These are phyloP conservation scores for Breviolum minutum DNA, from an alignment of 73 alveolate species.

Conservation along the genomic window DNA sequence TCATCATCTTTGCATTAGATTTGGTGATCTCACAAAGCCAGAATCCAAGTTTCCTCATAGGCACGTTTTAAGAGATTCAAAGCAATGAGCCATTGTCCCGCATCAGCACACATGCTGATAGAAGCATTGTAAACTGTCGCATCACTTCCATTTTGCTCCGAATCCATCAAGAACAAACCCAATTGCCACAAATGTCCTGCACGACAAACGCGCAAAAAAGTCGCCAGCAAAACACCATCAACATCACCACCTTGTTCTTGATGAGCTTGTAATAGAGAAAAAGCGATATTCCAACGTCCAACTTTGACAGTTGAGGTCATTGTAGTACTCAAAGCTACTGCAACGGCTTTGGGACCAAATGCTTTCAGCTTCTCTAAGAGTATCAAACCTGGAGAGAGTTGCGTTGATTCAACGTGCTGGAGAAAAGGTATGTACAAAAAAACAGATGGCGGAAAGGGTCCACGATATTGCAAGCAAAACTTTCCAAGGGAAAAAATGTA, in stretches of 20 bases:
- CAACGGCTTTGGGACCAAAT: slow-evolving; percentile 10
- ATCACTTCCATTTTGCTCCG: neutral
- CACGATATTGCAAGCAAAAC: too few relatives aligned
- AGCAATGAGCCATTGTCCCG: slow-evolving; percentile 29
- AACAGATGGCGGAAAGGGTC: too few relatives aligned
- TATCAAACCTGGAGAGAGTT: neutral
- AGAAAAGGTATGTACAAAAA: too few relatives aligned
- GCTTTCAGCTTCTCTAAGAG: neutral
- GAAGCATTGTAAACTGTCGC: slow-evolving; percentile 35
- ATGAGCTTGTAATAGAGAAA: neutral
- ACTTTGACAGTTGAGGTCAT: slow-evolving; percentile 14
- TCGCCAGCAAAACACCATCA: slow-evolving; percentile 30
- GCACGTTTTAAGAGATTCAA: slow-evolving; percentile 8
- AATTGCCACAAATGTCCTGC: slow-evolving; percentile 64
- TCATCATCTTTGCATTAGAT: too few relatives aligned
- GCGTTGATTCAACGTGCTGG: too few relatives aligned
- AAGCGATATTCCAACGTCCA: slow-evolving; percentile 40
- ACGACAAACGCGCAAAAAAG: slow-evolving; percentile 29
- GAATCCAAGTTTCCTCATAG: neutral
- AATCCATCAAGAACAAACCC: neutral
- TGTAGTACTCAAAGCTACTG: slow-evolving; percentile 20
- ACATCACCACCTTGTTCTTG: neutral
- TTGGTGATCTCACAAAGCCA: too few relatives aligned
- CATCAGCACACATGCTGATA: slow-evolving; percentile 53
- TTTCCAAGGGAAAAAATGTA: too few relatives aligned